Conservation (phyloP, 2,329 filamentous ascomycete species). For the Chaetomium globosum region DNA sequence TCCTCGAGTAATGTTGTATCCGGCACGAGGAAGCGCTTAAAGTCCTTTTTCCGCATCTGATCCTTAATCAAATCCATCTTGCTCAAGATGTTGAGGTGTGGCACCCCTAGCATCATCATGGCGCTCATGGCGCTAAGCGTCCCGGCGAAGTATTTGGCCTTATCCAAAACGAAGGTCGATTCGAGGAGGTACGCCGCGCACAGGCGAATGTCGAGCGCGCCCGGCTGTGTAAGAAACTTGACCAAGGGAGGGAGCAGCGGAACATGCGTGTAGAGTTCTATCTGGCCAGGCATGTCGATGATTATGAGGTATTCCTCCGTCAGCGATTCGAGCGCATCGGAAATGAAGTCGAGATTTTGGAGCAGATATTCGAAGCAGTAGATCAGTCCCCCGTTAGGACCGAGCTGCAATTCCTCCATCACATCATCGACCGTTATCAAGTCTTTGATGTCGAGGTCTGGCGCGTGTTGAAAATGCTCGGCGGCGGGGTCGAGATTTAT, state of each 20-base stretch:
- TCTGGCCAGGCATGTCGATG: conserved; percentile 98
- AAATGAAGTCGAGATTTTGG: conserved; percentile 90
- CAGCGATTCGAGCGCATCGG: conserved; percentile 78
- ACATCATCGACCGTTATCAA: conserved; percentile 92
- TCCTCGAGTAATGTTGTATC: conserved; percentile 82
- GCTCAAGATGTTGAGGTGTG: conserved; percentile 92
- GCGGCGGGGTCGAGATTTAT: conserved; percentile 97
- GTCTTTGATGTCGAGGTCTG: conserved; percentile 93
- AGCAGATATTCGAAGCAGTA: conserved; percentile 97
- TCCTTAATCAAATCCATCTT: conserved; percentile 98
- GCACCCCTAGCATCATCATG: conserved; percentile 98
- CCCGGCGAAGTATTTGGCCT: conserved; percentile 95
- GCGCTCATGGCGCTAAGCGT: conserved; percentile 96
- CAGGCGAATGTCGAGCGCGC: conserved; percentile 83
- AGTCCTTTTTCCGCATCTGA: conserved; percentile 80
- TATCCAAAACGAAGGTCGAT: conserved; percentile 91
- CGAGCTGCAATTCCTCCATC: conserved; percentile 91
- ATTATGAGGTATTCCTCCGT: conserved; percentile 97
- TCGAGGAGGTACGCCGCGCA: conserved; percentile 95
- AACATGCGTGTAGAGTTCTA: conserved; percentile 97
- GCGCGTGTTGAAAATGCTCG: conserved; percentile 86
- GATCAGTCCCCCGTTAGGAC: conserved; percentile 89
- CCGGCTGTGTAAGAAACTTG: conserved; percentile 75
- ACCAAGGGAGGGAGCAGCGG: conserved; percentile 86
- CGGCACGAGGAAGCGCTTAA: conserved; percentile 88